Base-by-base conservation (phyloP, 768 basidiomycete genomes). In the Phaeotremella fagi region DNA sequence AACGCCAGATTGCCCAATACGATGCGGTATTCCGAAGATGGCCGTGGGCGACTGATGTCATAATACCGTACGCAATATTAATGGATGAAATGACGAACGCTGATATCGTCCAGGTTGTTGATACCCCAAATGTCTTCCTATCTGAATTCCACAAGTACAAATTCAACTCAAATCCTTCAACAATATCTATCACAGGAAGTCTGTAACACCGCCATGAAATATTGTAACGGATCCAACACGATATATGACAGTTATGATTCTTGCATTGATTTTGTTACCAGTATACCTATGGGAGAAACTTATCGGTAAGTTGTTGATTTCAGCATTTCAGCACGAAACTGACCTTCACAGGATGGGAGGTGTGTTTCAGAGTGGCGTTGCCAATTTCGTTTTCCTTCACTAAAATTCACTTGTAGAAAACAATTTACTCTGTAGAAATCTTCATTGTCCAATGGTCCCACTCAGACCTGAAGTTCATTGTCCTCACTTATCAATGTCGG, bases 381-480 rank as follows among this genome's bases (percentile, higher is more conserved):
- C n/a, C n/a, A n/a, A n/a, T n/a, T n/a, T n/a, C n/a, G n/a, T n/a
- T n/a, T n/a, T n/a, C n/a, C n/a, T 9, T 28, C 4, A 18, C 52
- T 36, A 36, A 31, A 7, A 33, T 15, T 14, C 35, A 18, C 38
- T 22, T 18, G 45, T n/a, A 46, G 64, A 63, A 26, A 46, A 67
- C 29, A 67, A 67, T 33, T 33, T 67, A 15, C 37, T 43, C 16
- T 67, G 65, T 48, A 38, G 65, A 46, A 33, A 41, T 2, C 50
- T 63, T 1, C 61, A 63, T 41, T 48, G 48, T 5, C 38, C 55
- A 3, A 61, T 67, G 59, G 25, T 67, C 18, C 51, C 45, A 3
- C 43, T 56, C 12, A 31, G 52, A 9, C 65, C 65, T 14, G 16
- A 6, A 11, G 48, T 58, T 1, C 57, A 63, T 35, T 67, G 65